Base-by-base conservation (phyloP, 805 yeast species). In the Candida tibetensis region DNA sequence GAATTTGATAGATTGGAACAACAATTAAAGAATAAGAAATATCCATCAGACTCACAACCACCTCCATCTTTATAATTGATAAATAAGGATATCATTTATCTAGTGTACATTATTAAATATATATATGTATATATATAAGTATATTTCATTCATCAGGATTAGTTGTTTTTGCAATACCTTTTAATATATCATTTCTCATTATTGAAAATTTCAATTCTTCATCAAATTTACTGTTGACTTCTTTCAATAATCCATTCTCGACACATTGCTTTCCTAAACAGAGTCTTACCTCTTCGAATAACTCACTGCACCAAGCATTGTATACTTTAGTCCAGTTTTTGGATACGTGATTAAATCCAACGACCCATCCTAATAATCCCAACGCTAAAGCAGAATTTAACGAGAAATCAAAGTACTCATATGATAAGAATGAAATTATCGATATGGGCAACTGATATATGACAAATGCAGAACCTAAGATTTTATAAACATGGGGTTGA, bases 1-100 rank as follows among this genome's bases (percentile, higher is more conserved):
- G 95, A 89, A 62, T 88, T 87, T 60, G 91, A 86, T 53, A 85
- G 86, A 61, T 73, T 89, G 37, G 97, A 89, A 58, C 71, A 75
- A 45, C 60, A 53, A 38, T 52, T 69, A 31, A 57, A 57, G 39
- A 21, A 39, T 17, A 50, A 42, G 28, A 48, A 39, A 21, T 25
- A 37, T 21, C 45, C 37, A 13, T 45, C 36, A 13, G 33, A 44
- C 12, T 51, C 46, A 14, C 37, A 50, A 4, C 37, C 57, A 7
- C 60, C 66, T 16, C 66, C 69, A 12, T 38, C 51, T 4, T 46
- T 52, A 34, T 53, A 34, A 37, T 14, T 14, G n/a, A n/a, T n/a
- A n/a, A n/a, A n/a, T n/a, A n/a, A n/a, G n/a, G n/a, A n/a, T n/a
- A n/a, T 16, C 19, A 21, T 30, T 17, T 17, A 21, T 21, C 9